phyloP scores from a whole-genome alignment of 2,329 filamentous ascomycete species.

The Ceratocystis destructans region DNA sequence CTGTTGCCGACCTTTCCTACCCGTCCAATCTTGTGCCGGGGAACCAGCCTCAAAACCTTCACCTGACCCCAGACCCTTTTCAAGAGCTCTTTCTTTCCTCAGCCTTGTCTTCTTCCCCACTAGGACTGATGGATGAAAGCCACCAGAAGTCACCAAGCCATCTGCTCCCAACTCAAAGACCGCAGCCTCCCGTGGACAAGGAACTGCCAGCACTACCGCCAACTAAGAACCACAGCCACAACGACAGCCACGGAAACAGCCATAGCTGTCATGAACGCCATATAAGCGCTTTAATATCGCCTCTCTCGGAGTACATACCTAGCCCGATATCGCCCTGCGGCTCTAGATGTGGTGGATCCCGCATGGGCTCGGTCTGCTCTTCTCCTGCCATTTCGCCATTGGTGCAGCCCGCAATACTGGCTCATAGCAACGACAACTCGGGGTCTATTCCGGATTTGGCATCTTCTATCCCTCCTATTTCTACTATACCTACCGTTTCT shows the following conservation, averaged over 20 bases:
- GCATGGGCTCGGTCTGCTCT: neutral
- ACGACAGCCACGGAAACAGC: neutral
- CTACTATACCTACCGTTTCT: neutral
- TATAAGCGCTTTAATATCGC: neutral
- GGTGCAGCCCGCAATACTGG: neutral
- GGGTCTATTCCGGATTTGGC: neutral
- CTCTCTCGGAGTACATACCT: neutral
- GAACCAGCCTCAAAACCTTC: neutral
- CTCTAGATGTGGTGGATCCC: neutral
- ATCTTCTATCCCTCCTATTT: neutral
- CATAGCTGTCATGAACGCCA: neutral
- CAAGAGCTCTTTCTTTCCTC: neutral
- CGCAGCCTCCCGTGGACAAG: neutral
- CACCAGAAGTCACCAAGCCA: neutral
- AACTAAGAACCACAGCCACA: neutral
- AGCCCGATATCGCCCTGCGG: neutral
- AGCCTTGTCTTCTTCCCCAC: neutral
- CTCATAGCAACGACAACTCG: neutral
- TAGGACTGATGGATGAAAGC: neutral
- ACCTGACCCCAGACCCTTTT: neutral
- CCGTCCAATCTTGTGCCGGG: neutral
- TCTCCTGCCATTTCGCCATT: neutral
- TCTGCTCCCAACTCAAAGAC: neutral
- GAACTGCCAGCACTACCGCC: neutral
- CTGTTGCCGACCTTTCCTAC: neutral